Conservation (phyloP, 176 grass and related monocot genomes). For the Eleusine coracana region DNA sequence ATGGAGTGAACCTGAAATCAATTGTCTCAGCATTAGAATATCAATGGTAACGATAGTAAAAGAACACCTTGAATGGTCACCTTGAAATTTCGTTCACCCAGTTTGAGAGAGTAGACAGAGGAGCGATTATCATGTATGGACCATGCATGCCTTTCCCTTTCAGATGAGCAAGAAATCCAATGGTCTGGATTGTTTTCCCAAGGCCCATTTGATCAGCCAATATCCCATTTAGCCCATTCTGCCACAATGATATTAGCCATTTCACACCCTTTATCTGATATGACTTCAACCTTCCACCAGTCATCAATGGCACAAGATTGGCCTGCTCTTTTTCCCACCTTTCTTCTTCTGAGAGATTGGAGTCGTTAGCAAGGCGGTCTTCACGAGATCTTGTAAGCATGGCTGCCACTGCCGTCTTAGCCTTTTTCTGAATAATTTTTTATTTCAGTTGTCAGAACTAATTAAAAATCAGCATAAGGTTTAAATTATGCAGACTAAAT, state of each 20-base stretch:
- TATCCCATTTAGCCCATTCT: conserved; percentile 96
- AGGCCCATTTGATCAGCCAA: conserved; percentile 99
- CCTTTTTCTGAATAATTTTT: conserved; percentile 69
- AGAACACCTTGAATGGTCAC: conserved; percentile 43
- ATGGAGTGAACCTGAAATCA: conserved; percentile 81
- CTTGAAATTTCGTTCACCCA: conserved; percentile 90
- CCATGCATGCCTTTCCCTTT: conserved; percentile 92
- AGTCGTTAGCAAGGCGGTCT: conserved; percentile 53
- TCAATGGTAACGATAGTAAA: background rate
- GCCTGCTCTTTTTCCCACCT: conserved; percentile 70
- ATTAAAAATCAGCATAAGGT: conserved; percentile 2
- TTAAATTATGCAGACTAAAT: background rate
- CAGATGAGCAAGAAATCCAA: conserved; percentile 95
- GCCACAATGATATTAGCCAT: conserved; percentile 97
- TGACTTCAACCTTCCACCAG: conserved; percentile 84
- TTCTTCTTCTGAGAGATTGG: conserved; percentile 70
- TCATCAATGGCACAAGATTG: conserved; percentile 85
- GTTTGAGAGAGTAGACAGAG: conserved; percentile 96
- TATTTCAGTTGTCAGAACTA: conserved; percentile 8
- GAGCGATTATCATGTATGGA: conserved; percentile 90
- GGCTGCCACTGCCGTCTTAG: conserved; percentile 85
- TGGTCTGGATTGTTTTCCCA: conserved; percentile 98
- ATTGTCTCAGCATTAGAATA: conserved; percentile 26
- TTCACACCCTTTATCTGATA: conserved; percentile 99
- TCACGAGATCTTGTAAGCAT: conserved; percentile 86